Evolutionary conservation across 2,329 filamentous ascomycete species (phyloP), one percentile per base, ranked within the genome.

Genomic region (Colletotrichum scovillei): DNA sequence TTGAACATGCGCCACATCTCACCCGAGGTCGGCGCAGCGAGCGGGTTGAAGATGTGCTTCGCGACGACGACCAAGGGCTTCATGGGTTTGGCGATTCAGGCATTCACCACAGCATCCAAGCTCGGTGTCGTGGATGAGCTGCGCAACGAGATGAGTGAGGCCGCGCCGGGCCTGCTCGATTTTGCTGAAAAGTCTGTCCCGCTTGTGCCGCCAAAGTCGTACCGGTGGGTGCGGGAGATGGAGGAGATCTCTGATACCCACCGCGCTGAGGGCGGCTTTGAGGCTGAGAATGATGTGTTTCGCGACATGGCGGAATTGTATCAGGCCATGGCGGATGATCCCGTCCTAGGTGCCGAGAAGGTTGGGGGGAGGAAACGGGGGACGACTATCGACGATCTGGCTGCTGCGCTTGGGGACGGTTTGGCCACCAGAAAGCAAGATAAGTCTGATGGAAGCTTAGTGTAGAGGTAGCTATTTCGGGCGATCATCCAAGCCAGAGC

Each of bases 161-260:
- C 87, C 69, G 84, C 85, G 63, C 90, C 92, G 0, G 80, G 78
- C 1, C 81, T 85, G 38, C 84, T 85, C 14, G 80, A 82, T 26
- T 79, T 82, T 59, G 89, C 86, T 0, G 86, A 89, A 76, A 84
- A 79, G 35, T 83, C 87, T 2, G 83, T 94, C 7, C 84, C 88
- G 2, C 83, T 81, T 19, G 93, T 95, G 88, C 87, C 92, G 26
- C 90, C 91, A 5, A 95, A 95, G 82, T 93, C 93, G n/a, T 95
- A 94, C 80, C 86, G 93, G 8, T 95, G 93, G 93, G 91, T 94
- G 0, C 85, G 87, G 32, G 93, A 95, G 84, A 95, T 95, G 93
- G 88, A 91, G 76, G 91, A 95, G 85, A 94, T 95, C 78, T 89
- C 88, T 2, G 83, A 87, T 67, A 93, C 92, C 2, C 92, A 94